Base-by-base conservation (phyloP, 2,329 filamentous ascomycete genomes). In the Aplosporella prunicola region DNA sequence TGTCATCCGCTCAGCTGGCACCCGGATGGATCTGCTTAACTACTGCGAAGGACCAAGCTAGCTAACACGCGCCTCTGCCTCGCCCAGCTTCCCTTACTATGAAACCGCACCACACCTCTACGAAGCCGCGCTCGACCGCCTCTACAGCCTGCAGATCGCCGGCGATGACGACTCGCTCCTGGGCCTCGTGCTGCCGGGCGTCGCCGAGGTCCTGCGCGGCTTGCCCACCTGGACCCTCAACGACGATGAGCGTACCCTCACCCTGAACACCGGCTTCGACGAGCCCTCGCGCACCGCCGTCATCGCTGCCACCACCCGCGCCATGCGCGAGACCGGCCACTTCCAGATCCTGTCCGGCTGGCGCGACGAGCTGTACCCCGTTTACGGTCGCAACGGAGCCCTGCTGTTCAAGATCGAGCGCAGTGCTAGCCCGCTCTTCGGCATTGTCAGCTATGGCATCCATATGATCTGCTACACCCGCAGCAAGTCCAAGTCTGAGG, bases 11-110 rank as follows among this genome's bases (percentile, higher is more conserved):
- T n/a, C 22, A 8, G 22, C n/a, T n/a, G n/a, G n/a, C n/a, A n/a
- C n/a, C n/a, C n/a, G n/a, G n/a, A n/a, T n/a, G n/a, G n/a, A n/a
- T n/a, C n/a, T n/a, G n/a, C n/a, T n/a, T n/a, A n/a, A n/a, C n/a
- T n/a, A n/a, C n/a, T n/a, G n/a, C n/a, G n/a, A n/a, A n/a, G n/a
- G n/a, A n/a, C n/a, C n/a, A n/a, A n/a, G n/a, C n/a, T n/a, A n/a
- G n/a, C n/a, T 9, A 15, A 24, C 22, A 24, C 22, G 8, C 22
- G 22, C 8, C 22, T 8, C 8, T n/a, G 16, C 30, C 20, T 5
- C 17, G 13, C 29, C 20, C 50, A 89, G 83, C 51, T 93, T 93
- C 52, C 87, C 87, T 1, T 85, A 93, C 61, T 69, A 72, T 39
- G 69, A 80, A 39, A 68, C 67, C 38, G 66, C 79, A 45, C 70